These are phyloP conservation scores for Clavariopsis aquatica DNA, from an alignment of 495 filamentous ascomycete genomes.

Conservation along the genomic window DNA sequence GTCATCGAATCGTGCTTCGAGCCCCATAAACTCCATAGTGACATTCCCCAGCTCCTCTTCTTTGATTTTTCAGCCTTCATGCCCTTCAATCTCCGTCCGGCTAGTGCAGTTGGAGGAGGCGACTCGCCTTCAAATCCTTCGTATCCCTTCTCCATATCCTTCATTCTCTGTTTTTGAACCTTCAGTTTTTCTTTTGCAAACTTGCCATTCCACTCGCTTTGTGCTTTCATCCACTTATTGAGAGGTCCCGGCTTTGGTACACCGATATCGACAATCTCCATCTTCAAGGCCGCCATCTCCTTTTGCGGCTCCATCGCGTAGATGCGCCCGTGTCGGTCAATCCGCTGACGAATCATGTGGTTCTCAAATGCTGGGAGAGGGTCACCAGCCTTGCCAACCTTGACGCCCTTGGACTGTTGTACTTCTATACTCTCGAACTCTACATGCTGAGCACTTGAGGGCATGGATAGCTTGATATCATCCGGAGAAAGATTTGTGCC, in stretches of 20 bases:
- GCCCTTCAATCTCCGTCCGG: conserved; percentile 61
- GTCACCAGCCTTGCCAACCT: conserved; percentile 78
- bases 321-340: conserved; percentile 73
- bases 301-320: conserved; percentile 62
- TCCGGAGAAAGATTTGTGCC: conserved; percentile 22
- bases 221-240: conserved; percentile 75
- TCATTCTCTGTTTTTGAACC: conserved; percentile 68
- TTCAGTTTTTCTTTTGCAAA: conserved; percentile 66
- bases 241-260: conserved; percentile 78
- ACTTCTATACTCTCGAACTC: conserved; percentile 24
- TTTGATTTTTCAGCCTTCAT: conserved; percentile 55
- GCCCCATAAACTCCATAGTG: conserved; percentile 81
- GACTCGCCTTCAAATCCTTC: conserved; percentile 64
- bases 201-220: conserved; percentile 67
- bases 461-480: conserved; percentile 38
- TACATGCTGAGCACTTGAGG: conserved; percentile 34
- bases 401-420: conserved; percentile 3
- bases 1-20: conserved; percentile 82
- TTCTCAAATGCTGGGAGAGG: conserved; percentile 72
- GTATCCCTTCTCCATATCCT: conserved; percentile 69
- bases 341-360: conserved; percentile 88
- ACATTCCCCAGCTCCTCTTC: conserved; percentile 70
- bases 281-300: conserved; percentile 61
- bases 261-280: conserved; percentile 67
- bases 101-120: conserved; percentile 81